Percentiles rank a stretch among this genome's conserved stretches.
phyloP scores from a whole-genome alignment of 495 filamentous ascomycete species.

The Lindgomyces ingoldianus region DNA sequence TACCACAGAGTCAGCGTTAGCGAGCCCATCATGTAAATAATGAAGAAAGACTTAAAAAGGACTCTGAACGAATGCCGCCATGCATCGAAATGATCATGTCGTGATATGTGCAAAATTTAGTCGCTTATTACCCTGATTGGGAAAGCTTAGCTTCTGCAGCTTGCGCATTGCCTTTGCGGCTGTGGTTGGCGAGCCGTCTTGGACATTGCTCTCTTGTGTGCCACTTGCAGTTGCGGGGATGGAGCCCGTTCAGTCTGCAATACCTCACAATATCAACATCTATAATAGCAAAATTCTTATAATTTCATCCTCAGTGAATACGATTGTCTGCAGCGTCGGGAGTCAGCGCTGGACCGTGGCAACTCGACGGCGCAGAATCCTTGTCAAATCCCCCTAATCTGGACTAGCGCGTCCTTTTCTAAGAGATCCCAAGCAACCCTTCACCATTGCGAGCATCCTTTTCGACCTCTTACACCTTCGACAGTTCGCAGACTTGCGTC shows the following conservation, averaged over 20 bases:
- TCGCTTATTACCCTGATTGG: neutral
- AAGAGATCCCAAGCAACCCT: slow-evolving; percentile 1
- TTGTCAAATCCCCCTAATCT: no score
- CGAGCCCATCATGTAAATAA: no score
- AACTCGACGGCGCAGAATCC: no score
- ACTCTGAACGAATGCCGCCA: no score
- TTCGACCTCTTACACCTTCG: neutral
- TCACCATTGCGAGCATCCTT: slow-evolving; percentile 16
- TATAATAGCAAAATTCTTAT: neutral
- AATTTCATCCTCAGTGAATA: no score
- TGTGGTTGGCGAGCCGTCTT: neutral
- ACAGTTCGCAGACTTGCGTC: neutral
- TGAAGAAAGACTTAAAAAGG: no score
- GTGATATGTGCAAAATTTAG: neutral
- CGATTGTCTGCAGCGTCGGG: no score
- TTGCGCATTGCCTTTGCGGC: neutral
- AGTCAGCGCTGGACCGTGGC: no score
- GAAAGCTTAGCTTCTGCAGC: neutral
- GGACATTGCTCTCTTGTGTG: neutral
- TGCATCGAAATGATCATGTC: neutral
- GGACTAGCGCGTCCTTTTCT: no score
- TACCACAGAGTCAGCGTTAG: neutral
- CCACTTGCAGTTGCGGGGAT: slow-evolving; percentile 1
- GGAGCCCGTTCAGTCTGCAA: neutral
- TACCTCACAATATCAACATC: neutral